Evolutionary conservation across 2,329 filamentous ascomycete species (phyloP).

Genomic region (Scedosporium minutisporum): DNA sequence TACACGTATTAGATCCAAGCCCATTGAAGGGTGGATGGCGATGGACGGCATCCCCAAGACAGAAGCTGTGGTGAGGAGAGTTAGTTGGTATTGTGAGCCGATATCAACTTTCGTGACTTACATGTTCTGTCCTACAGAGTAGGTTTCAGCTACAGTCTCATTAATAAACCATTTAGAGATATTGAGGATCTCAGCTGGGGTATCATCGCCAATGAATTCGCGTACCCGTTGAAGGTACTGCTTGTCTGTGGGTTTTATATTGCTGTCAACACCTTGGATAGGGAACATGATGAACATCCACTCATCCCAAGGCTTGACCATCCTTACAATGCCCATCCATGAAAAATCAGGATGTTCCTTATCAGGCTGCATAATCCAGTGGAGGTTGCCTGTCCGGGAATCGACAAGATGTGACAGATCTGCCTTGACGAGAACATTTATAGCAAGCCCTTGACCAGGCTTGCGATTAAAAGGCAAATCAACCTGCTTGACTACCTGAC

Average conservation of each 20-base stretch:
- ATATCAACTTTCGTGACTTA: slow-evolving; percentile 14
- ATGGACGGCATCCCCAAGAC: slow-evolving; percentile 48
- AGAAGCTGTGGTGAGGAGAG: slow-evolving; percentile 26
- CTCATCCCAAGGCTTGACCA: slow-evolving; percentile 55
- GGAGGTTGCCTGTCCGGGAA: slow-evolving; percentile 45
- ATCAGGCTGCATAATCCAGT: slow-evolving; percentile 50
- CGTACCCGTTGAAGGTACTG: slow-evolving; percentile 35
- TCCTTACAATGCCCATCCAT: slow-evolving; percentile 40
- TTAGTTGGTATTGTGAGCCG: not conserved
- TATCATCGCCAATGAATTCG: slow-evolving; percentile 45
- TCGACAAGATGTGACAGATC: slow-evolving; percentile 40
- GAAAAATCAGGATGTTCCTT: slow-evolving; percentile 39
- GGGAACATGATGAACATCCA: slow-evolving; percentile 52
- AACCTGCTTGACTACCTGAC: slow-evolving; percentile 26
- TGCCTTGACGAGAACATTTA: slow-evolving; percentile 31
- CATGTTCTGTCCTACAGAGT: slow-evolving; percentile 36
- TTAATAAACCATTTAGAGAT: slow-evolving; percentile 51
- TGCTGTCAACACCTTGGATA: slow-evolving; percentile 23
- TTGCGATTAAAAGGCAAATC: slow-evolving; percentile 31
- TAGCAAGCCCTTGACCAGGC: slow-evolving; percentile 26
- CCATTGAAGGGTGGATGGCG: slow-evolving; percentile 49
- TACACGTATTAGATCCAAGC: slow-evolving; percentile 48
- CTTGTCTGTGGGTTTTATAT: slow-evolving; percentile 28
- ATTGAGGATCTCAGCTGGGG: slow-evolving; percentile 38
- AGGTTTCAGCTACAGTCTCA: slow-evolving; percentile 49